Conservation (phyloP, 1,284 basidiomycete genomes). For the Rhodotorula sp. region DNA sequence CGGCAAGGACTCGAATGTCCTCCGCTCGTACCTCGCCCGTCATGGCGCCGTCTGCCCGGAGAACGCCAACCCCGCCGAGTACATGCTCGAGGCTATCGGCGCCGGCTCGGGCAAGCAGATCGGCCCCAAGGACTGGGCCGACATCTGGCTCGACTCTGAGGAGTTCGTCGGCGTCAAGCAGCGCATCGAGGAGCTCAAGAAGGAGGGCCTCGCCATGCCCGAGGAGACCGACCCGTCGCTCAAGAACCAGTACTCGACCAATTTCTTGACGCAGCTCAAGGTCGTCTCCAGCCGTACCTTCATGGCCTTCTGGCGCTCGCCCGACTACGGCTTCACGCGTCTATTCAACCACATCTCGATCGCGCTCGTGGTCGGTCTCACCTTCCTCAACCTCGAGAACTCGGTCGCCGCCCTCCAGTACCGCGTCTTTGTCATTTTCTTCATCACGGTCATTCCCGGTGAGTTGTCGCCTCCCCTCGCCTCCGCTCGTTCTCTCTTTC, state of each 20-base stretch:
- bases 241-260: conserved; percentile 59
- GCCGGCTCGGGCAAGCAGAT: conserved; percentile 48
- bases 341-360: conserved; percentile 57
- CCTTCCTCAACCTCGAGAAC: conserved; percentile 74
- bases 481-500: not conserved
- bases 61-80: conserved; percentile 41
- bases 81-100: conserved; percentile 52
- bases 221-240: conserved; percentile 47
- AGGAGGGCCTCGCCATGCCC: conserved; percentile 51
- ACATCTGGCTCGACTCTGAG: conserved; percentile 50
- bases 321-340: conserved; percentile 60
- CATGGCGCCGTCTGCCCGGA: conserved; percentile 37
- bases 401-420: conserved; percentile 76
- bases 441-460: conserved; percentile 45
- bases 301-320: conserved; percentile 75
- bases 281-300: conserved; percentile 73
- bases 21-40: conserved; percentile 58
- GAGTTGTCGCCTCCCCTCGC: not conserved
- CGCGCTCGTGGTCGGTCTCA: conserved; percentile 75
- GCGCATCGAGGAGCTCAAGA: conserved; percentile 56
- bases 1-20: conserved; percentile 55
- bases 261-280: conserved; percentile 75
- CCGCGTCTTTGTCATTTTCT: conserved; percentile 60
- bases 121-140: conserved; percentile 51
- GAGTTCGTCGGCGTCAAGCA: conserved; percentile 50